Evolutionary conservation across 345 rosid species (phyloP), one percentile per base, ranked within the genome.

Genomic region (Iberis pinnata): DNA sequence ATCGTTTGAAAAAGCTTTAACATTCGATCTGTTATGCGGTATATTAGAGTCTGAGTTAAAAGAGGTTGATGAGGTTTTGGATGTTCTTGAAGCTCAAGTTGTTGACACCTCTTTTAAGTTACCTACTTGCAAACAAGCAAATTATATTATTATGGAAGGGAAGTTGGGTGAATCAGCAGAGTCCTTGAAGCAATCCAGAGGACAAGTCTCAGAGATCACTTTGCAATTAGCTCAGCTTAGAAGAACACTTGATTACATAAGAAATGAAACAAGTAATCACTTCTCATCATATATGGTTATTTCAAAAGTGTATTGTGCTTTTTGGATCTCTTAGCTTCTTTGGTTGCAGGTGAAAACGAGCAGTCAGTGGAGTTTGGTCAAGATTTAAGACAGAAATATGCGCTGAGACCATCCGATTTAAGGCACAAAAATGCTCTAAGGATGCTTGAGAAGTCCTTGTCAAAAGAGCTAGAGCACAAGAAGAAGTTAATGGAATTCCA

Each of bases 1-100:
- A 26, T 76, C 80, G 6, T 58, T 76, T 49, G 88, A 80, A 69
- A 83, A 81, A 75, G 85, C 95, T 43, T 70, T 87, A 76, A 44
- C 62, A 39, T 74, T 75, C 70, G 95, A 88, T 73, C 77, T 87
- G 27, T 74, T 83, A 43, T 78, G 76, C 40, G 81, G 84, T 38
- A 63, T 87, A 68, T 63, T 92, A 54, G 98, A 80, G 72, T 84
- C 96, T 0, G 88, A 85, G 78, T 70, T 85, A 56, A 77, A 73
- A 53, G 89, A 76, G 65, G 83, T 88, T 73, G 88, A 81, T 64
- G 60, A 60, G 63, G 84, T 81, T 74, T 65, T 88, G 72, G 77
- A 71, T 69, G 42, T 47, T 48, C 67, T 88, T 32, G 84, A 82
- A 64, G 70, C 70, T 1, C 82, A 81, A 61, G 74, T 92, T 31